Evolutionary conservation across 2,329 filamentous ascomycete species (phyloP).

Genomic region (Ophiostoma montium): DNA sequence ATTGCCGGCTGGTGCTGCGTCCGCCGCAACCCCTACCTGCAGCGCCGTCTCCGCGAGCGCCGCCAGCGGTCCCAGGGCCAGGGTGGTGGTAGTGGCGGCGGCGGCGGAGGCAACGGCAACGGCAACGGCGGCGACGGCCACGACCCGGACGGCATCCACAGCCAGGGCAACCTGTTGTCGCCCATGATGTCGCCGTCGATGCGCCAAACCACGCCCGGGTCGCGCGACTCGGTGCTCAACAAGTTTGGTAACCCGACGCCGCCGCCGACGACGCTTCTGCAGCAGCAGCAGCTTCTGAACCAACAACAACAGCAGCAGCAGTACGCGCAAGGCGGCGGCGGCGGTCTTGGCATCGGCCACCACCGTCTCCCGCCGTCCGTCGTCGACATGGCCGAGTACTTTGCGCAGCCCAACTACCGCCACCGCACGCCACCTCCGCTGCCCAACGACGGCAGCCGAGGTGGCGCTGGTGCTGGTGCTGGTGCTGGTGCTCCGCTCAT

Average conservation of each 20-base stretch:
- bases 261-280: background rate
- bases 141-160: background rate
- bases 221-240: background rate
- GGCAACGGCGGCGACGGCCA: background rate
- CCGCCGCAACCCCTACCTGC: background rate
- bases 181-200: background rate
- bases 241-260: background rate
- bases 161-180: background rate
- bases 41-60: background rate
- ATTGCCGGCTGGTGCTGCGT: conserved; percentile 33
- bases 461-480: background rate
- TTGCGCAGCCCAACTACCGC: conserved; percentile 1
- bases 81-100: background rate
- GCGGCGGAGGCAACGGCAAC: background rate
- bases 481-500: background rate
- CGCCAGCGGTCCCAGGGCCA: background rate
- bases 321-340: too few species aligned
- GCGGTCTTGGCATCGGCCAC: too few species aligned
- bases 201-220: background rate
- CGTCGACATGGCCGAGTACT: conserved; percentile 1
- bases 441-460: too few species aligned
- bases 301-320: too few species aligned
- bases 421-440: conserved; percentile 4
- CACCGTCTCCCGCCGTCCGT: background rate
- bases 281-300: too few species aligned